A percentile compares a stretch with the other conserved stretches of the same genome.
Evolutionary conservation across 1,139 yeast species (phyloP).

Genomic region (Zygoascus hellenicus): DNA sequence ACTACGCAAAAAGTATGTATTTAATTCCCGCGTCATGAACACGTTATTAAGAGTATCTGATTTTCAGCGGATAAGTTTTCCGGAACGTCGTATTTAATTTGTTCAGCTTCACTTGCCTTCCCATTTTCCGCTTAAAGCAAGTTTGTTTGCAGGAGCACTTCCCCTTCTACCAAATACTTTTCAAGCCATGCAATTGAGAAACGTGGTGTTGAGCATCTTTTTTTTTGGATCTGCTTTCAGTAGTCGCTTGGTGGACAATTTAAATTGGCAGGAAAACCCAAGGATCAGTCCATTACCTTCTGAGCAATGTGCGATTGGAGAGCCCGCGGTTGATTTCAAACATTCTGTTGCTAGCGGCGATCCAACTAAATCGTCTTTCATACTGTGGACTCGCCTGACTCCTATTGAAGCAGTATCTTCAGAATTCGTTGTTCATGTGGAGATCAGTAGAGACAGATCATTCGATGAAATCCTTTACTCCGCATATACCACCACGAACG

Average conservation of each 20-base stretch:
- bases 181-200: neutral
- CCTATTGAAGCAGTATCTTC: neutral
- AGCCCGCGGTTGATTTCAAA: neutral
- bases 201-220: neutral
- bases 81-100: too few relatives aligned
- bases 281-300: neutral
- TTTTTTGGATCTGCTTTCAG: neutral
- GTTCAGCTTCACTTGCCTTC: too few relatives aligned
- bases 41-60: too few relatives aligned
- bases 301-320: neutral
- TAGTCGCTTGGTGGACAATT: neutral
- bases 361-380: slow-evolving; percentile 4
- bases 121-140: too few relatives aligned
- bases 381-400: slow-evolving; percentile 6
- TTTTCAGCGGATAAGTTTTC: too few relatives aligned
- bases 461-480: neutral
- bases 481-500: slow-evolving; percentile 3
- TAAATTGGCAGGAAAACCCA: neutral
- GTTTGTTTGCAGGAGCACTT: too few relatives aligned
- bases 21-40: too few relatives aligned
- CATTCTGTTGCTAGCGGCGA: slow-evolving; percentile 11
- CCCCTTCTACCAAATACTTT: neutral
- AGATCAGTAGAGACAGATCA: neutral
- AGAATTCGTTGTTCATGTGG: neutral
- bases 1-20: too few relatives aligned